Percentiles rank a stretch among this genome's conserved stretches.
Evolutionary conservation across 1,284 basidiomycete species (phyloP).

Genomic region (Leccinum solheimii): DNA sequence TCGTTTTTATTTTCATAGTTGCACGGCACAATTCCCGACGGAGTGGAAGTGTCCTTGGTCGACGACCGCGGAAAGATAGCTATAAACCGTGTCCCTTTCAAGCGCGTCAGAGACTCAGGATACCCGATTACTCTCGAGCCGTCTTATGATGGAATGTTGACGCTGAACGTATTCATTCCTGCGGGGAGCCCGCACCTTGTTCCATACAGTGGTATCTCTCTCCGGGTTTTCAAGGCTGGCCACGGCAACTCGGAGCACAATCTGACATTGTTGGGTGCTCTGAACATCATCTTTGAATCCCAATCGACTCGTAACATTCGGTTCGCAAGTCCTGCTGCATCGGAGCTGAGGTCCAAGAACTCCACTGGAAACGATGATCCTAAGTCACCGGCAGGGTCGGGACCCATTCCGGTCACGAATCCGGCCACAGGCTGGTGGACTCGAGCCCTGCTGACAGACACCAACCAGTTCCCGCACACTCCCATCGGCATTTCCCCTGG

Average conservation of each 20-base stretch:
- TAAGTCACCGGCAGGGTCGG: background rate
- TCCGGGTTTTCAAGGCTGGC: background rate
- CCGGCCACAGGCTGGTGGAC: conserved; percentile 18
- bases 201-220: conserved; percentile 12
- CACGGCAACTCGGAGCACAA: too few species aligned
- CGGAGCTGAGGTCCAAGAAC: background rate
- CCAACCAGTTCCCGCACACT: conserved; percentile 11
- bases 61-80: conserved; percentile 10
- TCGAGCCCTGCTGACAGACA: background rate
- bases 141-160: conserved; percentile 10
- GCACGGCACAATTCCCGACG: background rate
- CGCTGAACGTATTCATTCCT: conserved; percentile 8
- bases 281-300: conserved; percentile 17
- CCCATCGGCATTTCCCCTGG: conserved; percentile 5
- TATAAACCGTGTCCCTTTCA: background rate
- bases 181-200: background rate
- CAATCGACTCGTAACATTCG: conserved; percentile 16
- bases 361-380: background rate
- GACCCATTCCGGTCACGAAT: conserved; percentile 11
- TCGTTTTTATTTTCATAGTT: background rate
- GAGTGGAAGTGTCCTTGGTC: conserved; percentile 9
- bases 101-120: background rate
- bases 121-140: background rate
- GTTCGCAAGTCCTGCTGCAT: conserved; percentile 8
- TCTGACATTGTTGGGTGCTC: conserved; percentile 7